Conservation (phyloP, 2,329 filamentous ascomycete species). For the Aspergillus quadricinctus region DNA sequence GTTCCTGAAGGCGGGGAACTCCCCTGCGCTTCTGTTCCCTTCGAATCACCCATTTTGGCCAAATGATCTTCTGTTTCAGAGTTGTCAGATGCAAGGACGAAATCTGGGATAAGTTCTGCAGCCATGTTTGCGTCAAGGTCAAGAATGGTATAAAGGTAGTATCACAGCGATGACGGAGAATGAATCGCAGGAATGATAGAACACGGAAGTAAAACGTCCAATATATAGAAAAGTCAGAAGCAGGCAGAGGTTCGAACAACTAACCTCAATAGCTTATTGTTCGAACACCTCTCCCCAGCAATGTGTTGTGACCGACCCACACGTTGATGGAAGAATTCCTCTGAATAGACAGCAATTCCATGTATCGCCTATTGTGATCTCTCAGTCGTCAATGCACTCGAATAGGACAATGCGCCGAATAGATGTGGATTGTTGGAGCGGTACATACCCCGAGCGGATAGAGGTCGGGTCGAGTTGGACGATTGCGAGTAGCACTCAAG, state of each 20-base stretch:
- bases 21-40: constrained; percentile 20
- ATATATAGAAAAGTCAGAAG: not conserved
- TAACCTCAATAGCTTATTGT: not conserved
- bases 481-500: not conserved
- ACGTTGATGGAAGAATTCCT: not conserved
- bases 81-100: not conserved
- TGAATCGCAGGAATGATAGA: not conserved
- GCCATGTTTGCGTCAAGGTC: not conserved
- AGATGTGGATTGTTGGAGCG: not conserved
- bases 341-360: not conserved
- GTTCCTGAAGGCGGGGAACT: constrained; percentile 33
- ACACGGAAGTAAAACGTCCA: not conserved
- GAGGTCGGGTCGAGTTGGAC: not conserved
- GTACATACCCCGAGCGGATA: not conserved
- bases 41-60: constrained; percentile 30
- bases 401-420: not conserved
- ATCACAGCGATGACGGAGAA: not conserved
- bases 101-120: not conserved
- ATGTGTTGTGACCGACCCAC: not conserved
- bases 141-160: not conserved
- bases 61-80: constrained; percentile 8
- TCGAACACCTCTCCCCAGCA: not conserved
- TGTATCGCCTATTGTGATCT: not conserved
- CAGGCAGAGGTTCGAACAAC: not conserved
- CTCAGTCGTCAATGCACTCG: not conserved